These are phyloP conservation scores for Chlorella vulgaris DNA, from an alignment of 139 green algal genomes.

Conservation along the genomic window DNA sequence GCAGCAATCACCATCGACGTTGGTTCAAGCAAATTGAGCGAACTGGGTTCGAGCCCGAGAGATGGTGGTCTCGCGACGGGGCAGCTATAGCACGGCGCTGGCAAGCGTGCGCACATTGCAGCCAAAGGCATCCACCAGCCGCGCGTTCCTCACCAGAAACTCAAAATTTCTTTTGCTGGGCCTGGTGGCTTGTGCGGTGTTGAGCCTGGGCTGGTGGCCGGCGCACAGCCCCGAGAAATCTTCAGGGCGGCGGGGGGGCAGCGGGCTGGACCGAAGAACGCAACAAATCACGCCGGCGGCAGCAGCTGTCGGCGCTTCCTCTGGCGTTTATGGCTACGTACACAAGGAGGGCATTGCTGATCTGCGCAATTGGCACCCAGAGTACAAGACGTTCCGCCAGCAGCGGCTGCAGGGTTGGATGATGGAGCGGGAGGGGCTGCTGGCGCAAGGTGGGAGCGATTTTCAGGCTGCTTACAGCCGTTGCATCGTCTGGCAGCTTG, in stretches of 20 bases:
- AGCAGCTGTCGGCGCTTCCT: not conserved
- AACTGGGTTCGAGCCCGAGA: too few species aligned
- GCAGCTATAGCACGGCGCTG: not conserved
- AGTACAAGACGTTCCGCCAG: not conserved
- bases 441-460: not conserved
- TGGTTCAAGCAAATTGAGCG: too few species aligned
- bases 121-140: not conserved
- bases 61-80: not conserved
- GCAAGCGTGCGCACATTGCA: not conserved
- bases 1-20: too few species aligned
- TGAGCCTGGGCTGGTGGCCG: not conserved
- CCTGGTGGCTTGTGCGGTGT: not conserved
- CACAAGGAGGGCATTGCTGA: constrained; percentile 18
- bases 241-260: not conserved
- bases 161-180: not conserved
- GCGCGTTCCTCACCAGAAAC: not conserved
- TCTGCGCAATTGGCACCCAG: constrained; percentile 12
- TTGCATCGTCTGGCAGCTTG: not conserved
- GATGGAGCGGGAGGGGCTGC: not conserved
- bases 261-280: not conserved
- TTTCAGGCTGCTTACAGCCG: not conserved
- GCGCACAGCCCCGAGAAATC: not conserved
- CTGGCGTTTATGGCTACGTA: constrained; percentile 20
- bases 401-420: not conserved
- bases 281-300: not conserved